Percentiles rank a stretch among this genome's conserved stretches.
These are phyloP conservation scores for Podosphaera aphanis DNA, from an alignment of 2,329 filamentous ascomycete species.

Conservation along the genomic window DNA sequence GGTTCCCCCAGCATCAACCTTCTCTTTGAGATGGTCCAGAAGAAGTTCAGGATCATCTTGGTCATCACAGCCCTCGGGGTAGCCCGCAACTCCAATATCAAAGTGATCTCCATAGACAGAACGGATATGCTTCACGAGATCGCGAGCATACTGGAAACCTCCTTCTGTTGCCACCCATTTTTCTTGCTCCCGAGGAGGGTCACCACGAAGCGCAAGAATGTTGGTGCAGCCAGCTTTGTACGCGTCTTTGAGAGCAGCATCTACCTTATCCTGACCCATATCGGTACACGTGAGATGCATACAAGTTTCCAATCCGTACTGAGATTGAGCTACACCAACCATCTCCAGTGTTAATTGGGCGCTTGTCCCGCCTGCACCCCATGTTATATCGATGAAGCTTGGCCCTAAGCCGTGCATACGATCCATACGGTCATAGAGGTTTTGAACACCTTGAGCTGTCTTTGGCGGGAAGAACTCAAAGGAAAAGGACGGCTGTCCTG, in stretches of 20 bases:
- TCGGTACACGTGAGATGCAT: conserved; percentile 99
- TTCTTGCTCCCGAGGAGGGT: conserved; percentile 81
- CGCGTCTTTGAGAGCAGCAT: conserved; percentile 64
- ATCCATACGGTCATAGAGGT: conserved; percentile 98
- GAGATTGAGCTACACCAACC: conserved; percentile 85
- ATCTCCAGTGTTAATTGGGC: conserved; percentile 91
- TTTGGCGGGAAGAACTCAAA: conserved; percentile 99
- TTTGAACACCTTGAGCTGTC: conserved; percentile 91
- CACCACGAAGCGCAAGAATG: conserved; percentile 78
- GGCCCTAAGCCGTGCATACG: conserved; percentile 90
- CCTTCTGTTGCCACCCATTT: conserved; percentile 76
- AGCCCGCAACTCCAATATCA: conserved; percentile 90
- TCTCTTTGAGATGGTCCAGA: conserved; percentile 85
- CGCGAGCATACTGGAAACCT: conserved; percentile 76
- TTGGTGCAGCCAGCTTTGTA: conserved; percentile 95
- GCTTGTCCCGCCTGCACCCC: conserved; percentile 82
- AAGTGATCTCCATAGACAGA: conserved; percentile 70
- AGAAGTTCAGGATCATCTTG: conserved; percentile 67
- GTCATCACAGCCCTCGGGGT: conserved; percentile 88
- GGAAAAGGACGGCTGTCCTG: conserved; percentile 71
- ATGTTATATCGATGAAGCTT: conserved; percentile 94
- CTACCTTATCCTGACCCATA: conserved; percentile 82
- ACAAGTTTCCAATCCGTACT: conserved; percentile 89
- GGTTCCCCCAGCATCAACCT: conserved; percentile 76
- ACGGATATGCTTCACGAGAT: conserved; percentile 58